These are phyloP conservation scores for Penicillium ucsense DNA, from an alignment of 495 filamentous ascomycete genomes.

Conservation along the genomic window DNA sequence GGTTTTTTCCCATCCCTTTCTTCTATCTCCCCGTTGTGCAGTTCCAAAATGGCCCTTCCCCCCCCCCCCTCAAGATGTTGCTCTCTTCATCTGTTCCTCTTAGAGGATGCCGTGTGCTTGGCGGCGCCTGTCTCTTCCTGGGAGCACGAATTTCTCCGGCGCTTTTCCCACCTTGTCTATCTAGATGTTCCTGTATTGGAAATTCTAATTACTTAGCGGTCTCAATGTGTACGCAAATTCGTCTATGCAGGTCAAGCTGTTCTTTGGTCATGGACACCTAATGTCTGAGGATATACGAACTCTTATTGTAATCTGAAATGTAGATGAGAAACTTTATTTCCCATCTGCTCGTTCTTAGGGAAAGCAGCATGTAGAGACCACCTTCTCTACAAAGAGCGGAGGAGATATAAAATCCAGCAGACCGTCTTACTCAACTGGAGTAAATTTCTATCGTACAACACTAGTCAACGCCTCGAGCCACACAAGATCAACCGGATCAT, in stretches of 20 bases:
- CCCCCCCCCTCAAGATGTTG: constrained; percentile 3
- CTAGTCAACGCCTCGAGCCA: no score
- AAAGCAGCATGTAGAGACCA: no score
- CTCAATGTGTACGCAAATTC: constrained; percentile 22
- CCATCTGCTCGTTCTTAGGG: no score
- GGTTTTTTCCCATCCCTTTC: constrained; percentile 15
- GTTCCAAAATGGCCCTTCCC: constrained; percentile 15
- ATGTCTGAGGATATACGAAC: no score
- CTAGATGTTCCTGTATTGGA: constrained; percentile 24
- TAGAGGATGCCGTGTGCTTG: constrained; percentile 18
- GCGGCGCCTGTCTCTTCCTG: constrained; percentile 12
- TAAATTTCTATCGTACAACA: no score
- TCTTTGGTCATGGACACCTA: no score
- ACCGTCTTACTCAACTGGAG: no score
- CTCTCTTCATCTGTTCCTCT: constrained; percentile 1
- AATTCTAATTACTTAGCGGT: constrained; percentile 28
- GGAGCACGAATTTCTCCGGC: constrained; percentile 15
- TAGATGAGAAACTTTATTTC: no score
- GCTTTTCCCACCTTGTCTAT: constrained; percentile 8
- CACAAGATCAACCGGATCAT: background rate
- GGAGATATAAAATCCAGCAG: background rate
- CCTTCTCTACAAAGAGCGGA: constrained; percentile 1
- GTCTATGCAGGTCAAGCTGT: no score
- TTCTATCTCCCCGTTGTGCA: constrained; percentile 12
- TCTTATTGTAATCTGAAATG: no score